A percentile compares a stretch with the other conserved stretches of the same genome.
Evolutionary conservation across 805 yeast species (phyloP).

Genomic region (Starmerella floricola): DNA sequence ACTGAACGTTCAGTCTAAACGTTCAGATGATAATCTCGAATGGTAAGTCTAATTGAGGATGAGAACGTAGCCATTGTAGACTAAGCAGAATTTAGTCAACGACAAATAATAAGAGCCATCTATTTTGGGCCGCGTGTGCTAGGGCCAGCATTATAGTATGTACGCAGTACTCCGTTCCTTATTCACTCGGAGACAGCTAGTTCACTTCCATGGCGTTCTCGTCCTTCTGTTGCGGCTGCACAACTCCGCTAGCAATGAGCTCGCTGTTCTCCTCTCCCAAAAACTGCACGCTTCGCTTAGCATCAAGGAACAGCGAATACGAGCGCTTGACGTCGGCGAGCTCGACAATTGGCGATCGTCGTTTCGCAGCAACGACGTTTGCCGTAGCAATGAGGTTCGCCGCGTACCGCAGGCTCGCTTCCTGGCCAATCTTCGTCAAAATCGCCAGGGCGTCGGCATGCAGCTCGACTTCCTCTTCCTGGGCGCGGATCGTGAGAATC

Average conservation of each 20-base stretch:
- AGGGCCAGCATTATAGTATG: no score
- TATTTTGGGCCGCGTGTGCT: no score
- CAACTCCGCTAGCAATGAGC: constrained; percentile 7
- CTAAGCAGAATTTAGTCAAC: no score
- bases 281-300: constrained; percentile 77
- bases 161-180: no score
- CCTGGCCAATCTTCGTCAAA: constrained; percentile 79
- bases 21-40: no score
- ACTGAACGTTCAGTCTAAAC: no score
- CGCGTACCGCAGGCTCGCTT: constrained; percentile 85
- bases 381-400: constrained; percentile 84
- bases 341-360: constrained; percentile 60
- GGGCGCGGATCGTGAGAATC: constrained; percentile 78
- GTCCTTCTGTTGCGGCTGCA: constrained; percentile 2
- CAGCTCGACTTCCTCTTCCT: constrained; percentile 85
- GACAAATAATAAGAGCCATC: no score
- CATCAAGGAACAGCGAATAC: constrained; percentile 75
- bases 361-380: constrained; percentile 70
- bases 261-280: constrained; percentile 29
- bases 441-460: constrained; percentile 71
- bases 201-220: constrained; percentile 12
- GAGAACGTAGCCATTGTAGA: no score
- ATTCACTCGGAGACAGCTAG: constrained; percentile 21
- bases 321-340: constrained; percentile 77
- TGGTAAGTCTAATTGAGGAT: no score